Percentiles rank a stretch among this genome's conserved stretches.
Evolutionary conservation across 768 basidiomycete species (phyloP).

Genomic region (Mycena rebaudengoi): DNA sequence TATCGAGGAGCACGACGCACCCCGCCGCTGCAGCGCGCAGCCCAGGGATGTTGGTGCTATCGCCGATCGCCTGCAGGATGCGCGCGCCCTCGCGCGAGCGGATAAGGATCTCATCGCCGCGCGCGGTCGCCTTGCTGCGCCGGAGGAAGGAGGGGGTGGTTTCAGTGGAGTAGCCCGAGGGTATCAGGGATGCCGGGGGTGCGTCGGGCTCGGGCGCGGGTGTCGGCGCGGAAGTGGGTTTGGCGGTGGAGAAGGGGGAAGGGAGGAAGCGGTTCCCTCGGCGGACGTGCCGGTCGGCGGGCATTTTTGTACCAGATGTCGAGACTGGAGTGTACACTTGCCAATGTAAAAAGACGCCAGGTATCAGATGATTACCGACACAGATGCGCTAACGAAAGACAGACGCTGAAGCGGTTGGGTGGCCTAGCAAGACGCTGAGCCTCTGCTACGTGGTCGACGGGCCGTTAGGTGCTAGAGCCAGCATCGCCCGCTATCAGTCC

Average conservation of each 20-base stretch:
- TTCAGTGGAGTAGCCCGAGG: conserved; percentile 1
- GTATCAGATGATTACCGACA: too few species aligned
- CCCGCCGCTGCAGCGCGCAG: conserved; percentile 15
- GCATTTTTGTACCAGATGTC: too few species aligned
- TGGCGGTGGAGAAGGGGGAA: not conserved
- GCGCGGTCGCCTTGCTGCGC: not conserved
- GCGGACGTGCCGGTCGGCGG: conserved; percentile 14
- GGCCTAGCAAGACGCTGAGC: too few species aligned
- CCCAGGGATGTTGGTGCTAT: not conserved
- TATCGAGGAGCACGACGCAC: conserved; percentile 14
- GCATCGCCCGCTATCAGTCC: too few species aligned
- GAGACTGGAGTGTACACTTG: too few species aligned
- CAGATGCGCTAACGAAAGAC: too few species aligned
- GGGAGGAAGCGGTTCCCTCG: conserved; percentile 7
- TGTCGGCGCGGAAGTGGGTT: conserved; percentile 1
- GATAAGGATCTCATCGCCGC: conserved; percentile 14
- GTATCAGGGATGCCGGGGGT: too few species aligned
- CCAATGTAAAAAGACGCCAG: too few species aligned
- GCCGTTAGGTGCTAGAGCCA: too few species aligned
- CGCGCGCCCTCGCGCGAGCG: conserved; percentile 15
- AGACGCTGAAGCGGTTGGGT: too few species aligned
- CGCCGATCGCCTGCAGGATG: conserved; percentile 1
- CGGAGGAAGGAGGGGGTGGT: conserved; percentile 24
- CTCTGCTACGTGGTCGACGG: too few species aligned
- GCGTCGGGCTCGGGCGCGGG: too few species aligned